Evolutionary conservation across 2,329 filamentous ascomycete species (phyloP).

Genomic region (Dothideomycetes sp.): DNA sequence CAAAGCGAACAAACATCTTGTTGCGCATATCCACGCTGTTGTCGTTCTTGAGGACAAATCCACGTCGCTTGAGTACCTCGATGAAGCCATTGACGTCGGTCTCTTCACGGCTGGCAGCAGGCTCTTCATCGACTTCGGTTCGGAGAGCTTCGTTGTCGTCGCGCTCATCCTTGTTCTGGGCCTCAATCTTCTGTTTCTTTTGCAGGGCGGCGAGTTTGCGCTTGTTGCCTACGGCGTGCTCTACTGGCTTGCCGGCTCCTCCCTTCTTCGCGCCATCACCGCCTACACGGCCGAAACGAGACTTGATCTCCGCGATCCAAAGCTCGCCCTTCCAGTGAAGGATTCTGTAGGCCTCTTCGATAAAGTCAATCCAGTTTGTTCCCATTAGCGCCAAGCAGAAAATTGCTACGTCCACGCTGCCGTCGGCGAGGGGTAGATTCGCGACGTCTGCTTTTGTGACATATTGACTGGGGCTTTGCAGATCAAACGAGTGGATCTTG

Average conservation of each 20-base stretch:
- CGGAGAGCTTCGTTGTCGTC: slow-evolving; percentile 47
- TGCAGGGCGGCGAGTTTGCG: slow-evolving; percentile 38
- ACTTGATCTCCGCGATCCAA: slow-evolving; percentile 96
- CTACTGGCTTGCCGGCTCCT: slow-evolving; percentile 35
- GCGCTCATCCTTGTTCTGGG: slow-evolving; percentile 41
- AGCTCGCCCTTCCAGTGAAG: slow-evolving; percentile 90
- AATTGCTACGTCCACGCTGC: slow-evolving; percentile 72
- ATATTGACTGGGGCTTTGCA: slow-evolving; percentile 29
- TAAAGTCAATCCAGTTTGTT: slow-evolving; percentile 94
- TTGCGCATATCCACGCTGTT: slow-evolving; percentile 69
- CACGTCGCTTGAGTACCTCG: slow-evolving; percentile 65
- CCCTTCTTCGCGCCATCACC: slow-evolving; percentile 25
- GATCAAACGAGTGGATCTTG: slow-evolving; percentile 63
- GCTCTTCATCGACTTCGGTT: slow-evolving; percentile 55
- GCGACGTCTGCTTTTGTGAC: slow-evolving; percentile 87
- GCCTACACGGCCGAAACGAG: slow-evolving; percentile 61
- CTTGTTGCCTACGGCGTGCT: slow-evolving; percentile 59
- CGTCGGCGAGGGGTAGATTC: slow-evolving; percentile 63
- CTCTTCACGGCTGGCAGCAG: slow-evolving; percentile 52
- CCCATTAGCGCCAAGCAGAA: slow-evolving; percentile 98
- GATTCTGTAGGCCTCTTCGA: slow-evolving; percentile 89
- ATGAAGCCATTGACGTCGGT: slow-evolving; percentile 85
- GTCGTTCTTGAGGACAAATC: slow-evolving; percentile 68
- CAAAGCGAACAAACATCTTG: slow-evolving; percentile 98
- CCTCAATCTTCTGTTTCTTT: slow-evolving; percentile 22